phyloP scores from a whole-genome alignment of 1,284 basidiomycete genomes.

The Apiotrichum akiyoshidainum region DNA sequence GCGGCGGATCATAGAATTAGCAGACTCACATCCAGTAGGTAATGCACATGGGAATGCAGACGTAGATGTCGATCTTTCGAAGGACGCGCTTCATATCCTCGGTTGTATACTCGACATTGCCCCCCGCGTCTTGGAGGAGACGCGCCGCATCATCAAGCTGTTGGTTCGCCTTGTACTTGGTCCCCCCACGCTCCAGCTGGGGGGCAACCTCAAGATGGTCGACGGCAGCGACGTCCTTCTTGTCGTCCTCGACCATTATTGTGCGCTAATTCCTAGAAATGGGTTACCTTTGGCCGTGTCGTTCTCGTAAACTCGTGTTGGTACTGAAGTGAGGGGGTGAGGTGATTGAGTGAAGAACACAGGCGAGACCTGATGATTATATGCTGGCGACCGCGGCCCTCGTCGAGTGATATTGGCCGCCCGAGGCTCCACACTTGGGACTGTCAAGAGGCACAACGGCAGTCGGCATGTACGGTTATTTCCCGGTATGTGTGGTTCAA shows the following conservation, averaged over 20 bases:
- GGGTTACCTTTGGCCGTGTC: background rate
- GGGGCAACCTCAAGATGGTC: slow-evolving; percentile 11
- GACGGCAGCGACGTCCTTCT: background rate
- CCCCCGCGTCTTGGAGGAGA: slow-evolving; percentile 15
- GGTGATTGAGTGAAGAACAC: too few relatives aligned
- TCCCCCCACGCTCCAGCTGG: background rate
- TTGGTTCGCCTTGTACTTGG: slow-evolving; percentile 14
- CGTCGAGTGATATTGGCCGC: too few relatives aligned
- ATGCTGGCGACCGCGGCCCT: too few relatives aligned
- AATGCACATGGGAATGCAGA: slow-evolving; percentile 20
- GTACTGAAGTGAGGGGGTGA: too few relatives aligned
- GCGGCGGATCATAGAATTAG: too few relatives aligned
- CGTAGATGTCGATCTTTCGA: slow-evolving; percentile 17
- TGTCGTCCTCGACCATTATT: slow-evolving; percentile 4
- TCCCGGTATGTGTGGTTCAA: too few relatives aligned
- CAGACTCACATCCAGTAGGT: slow-evolving; percentile 15
- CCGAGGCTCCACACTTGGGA: too few relatives aligned
- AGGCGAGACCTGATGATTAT: too few relatives aligned
- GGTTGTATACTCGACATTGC: slow-evolving; percentile 11
- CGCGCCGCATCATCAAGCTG: slow-evolving; percentile 17
- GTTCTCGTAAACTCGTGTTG: too few relatives aligned
- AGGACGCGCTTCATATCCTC: slow-evolving; percentile 16
- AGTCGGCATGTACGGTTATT: too few relatives aligned
- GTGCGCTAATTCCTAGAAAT: background rate
- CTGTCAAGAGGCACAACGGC: too few relatives aligned